Base-by-base conservation (phyloP, 1,139 yeast genomes). In the Debaryomyces fabryi region DNA sequence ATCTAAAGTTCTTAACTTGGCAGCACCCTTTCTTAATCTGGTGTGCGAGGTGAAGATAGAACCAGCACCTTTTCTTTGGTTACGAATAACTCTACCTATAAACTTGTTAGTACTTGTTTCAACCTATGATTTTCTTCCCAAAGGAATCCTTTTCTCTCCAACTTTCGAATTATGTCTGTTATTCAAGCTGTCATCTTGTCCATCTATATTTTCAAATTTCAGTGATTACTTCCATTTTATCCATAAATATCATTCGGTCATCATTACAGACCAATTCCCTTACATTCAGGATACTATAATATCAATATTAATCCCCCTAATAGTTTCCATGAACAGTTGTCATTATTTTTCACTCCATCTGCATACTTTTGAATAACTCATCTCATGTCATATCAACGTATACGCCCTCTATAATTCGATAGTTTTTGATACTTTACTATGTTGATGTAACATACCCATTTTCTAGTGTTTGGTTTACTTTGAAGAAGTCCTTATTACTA, bases 41-140 rank as follows among this genome's bases (percentile, higher is more conserved):
- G 98, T 93, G 93, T 92, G 96, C 72, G 99, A 86, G 78, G 96
- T 88, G 91, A 95, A 95, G 86, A 95, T 91, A 74, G 98, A 92
- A 76, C 99, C 99, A 82, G 97, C 98, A 87, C 98, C 98, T 85
- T 95, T 95, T 90, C 99, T 92, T 88, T 95, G 99, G 87, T 95
- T 93, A 85, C 99, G 96, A 85, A 95, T 95, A 83, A 95, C 99
- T 88, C 99, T 93, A 89, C 99, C 98, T 87, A 74, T 72, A 48
- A 37, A 21, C 48, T 9, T 43, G 54, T 51, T 51, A 51, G 54
- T 51, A 51, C 15, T 23, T 18, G 33, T 27, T 29, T 20, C 21
- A 32, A 34, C 8, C 13, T 9, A 34, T 18, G 8, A 8, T 4
- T 30, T 39, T 16, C 24, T 33, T 23, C 35, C 24, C 15, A n/a